Conservation (phyloP, 176 grass and related monocot species). For the Oryza meridionalis region DNA sequence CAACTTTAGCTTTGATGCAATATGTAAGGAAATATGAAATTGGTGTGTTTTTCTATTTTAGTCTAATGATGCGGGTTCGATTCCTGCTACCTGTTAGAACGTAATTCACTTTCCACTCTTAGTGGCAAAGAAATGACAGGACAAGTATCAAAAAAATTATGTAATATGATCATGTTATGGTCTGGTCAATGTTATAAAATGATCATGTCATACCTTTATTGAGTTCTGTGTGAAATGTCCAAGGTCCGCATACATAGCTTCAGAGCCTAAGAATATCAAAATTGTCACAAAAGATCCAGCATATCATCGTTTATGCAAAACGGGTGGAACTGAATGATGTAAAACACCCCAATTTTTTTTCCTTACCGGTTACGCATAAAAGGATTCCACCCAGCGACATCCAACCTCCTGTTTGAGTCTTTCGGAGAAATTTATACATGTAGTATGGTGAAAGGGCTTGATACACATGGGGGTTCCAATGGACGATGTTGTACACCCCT, state of each 20-base stretch:
- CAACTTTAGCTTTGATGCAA: neutral
- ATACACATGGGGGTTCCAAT: conserved; percentile 86
- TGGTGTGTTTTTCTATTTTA: neutral
- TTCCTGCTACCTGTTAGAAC: neutral
- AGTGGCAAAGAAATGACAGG: neutral
- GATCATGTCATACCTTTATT: conserved; percentile 64
- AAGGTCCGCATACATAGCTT: conserved; percentile 97
- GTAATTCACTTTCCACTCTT: neutral
- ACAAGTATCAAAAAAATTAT: neutral
- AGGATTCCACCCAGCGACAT: conserved; percentile 93
- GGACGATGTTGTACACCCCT: conserved; percentile 85
- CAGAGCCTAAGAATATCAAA: conserved; percentile 65
- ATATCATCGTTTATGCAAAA: conserved; percentile 2
- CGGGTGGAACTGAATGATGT: neutral
- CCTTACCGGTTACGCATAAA: conserved; percentile 85
- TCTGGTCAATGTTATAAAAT: neutral
- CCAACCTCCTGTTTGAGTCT: conserved; percentile 80
- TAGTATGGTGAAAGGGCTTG: conserved; percentile 80
- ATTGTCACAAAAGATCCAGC: conserved; percentile 37
- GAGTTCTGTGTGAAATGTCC: conserved; percentile 95
- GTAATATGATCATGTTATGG: neutral
- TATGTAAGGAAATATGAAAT: neutral
- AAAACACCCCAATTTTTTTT: neutral
- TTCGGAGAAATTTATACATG: conserved; percentile 79
- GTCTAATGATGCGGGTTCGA: neutral